Base-by-base conservation (phyloP, 805 yeast species). In the Phaffomyces opuntiae region DNA sequence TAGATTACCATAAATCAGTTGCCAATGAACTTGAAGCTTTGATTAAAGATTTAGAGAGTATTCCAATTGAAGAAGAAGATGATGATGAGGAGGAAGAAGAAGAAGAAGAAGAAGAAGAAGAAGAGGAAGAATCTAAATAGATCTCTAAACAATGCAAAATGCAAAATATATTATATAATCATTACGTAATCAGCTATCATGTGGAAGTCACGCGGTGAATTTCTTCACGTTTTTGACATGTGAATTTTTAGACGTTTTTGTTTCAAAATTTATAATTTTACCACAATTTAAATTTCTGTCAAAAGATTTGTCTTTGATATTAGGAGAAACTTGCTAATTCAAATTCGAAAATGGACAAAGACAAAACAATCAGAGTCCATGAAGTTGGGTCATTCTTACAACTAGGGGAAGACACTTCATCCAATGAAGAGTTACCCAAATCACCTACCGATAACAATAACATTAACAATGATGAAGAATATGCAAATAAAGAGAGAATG, bases 1-100 rank as follows among this genome's bases (percentile, higher is more conserved):
- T 80, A 56, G 81, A 81, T 49, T 84, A 75, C 55, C 75, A 74
- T 58, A 75, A 74, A 61, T 71, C 70, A 50, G 78, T 78, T 54
- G 76, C 69, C 29, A 63, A 61, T 37, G 75, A 75, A 52, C 62
- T 78, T 42, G 74, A 75, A 51, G 50, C 60, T 1, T 66, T 75
- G 52, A 67, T 76, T 39, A 70, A 69, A 50, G 69, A 68, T 27
- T 61, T 79, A 43, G 74, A 70, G 25, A 51, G 67, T 16, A 56
- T 74, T 19, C 70, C 75, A 40, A 52, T 64, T 29, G 76, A 71
- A n/a, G 73, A 68, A n/a, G 75, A 70, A 5, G 69, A 64, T 7
- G 65, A 60, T 0, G 67, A 63, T 5, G 65, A 64, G 12, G 64
- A 57, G 3, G 64, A 55, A 9, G 64, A 58, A 29, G 60, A 56